Evolutionary conservation across 805 yeast genomes (phyloP).

Genomic region (Lipomyces spencermartinsiae): DNA sequence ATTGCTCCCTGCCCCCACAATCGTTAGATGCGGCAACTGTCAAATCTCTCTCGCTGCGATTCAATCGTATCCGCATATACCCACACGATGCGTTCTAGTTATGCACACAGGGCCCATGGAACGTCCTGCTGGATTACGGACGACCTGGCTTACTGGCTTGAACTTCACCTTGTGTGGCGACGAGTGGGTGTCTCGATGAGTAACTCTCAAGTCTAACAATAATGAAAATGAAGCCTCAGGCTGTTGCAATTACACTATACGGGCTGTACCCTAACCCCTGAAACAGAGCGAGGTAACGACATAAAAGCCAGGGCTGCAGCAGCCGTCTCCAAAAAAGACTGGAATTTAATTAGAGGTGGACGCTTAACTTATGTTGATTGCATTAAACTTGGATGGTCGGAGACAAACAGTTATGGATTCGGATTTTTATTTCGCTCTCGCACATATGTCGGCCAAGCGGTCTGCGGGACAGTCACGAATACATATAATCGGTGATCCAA

Average conservation of each 20-base stretch:
- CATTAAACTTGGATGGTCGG: no score
- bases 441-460: neutral
- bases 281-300: no score
- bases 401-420: no score
- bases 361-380: no score
- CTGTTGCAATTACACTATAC: no score
- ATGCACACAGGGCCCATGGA: neutral
- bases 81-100: neutral
- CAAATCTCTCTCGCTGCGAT: neutral
- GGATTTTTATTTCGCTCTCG: neutral
- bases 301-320: no score
- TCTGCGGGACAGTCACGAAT: neutral
- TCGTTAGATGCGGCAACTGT: neutral
- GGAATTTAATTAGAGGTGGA: no score
- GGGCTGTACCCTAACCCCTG: no score
- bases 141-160: neutral
- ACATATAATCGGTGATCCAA: neutral
- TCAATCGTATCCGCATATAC: neutral
- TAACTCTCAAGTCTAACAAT: no score
- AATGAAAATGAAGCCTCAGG: no score
- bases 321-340: no score
- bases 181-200: no score
- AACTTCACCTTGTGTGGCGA: neutral
- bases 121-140: constrained; percentile 5
- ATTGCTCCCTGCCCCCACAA: neutral